These are phyloP conservation scores for Gossypium turneri DNA, from an alignment of 345 rosid genomes.

Conservation along the genomic window DNA sequence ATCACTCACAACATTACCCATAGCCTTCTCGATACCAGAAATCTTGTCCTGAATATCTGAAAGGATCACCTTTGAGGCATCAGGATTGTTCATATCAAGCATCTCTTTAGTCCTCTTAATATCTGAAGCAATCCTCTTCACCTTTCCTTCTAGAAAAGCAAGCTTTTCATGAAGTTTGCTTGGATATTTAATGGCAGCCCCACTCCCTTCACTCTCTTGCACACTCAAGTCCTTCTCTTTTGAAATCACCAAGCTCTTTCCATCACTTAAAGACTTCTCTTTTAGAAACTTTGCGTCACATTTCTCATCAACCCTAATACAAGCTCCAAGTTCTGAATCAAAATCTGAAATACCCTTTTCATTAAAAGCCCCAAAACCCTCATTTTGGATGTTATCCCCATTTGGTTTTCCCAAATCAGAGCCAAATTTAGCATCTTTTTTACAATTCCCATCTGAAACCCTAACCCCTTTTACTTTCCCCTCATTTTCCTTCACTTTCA, in stretches of 20 bases:
- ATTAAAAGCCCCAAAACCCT: conserved; percentile 12
- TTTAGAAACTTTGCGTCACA: conserved; percentile 26
- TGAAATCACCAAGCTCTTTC: conserved; percentile 33
- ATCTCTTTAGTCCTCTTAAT: conserved; percentile 92
- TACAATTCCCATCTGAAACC: conserved; percentile 18
- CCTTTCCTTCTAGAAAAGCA: conserved; percentile 91
- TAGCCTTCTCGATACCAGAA: conserved; percentile 78
- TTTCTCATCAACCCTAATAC: conserved; percentile 22
- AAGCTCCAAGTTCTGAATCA: conserved; percentile 18
- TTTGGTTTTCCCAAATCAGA: conserved; percentile 24
- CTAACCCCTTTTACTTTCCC: conserved; percentile 17
- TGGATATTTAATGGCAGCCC: conserved; percentile 35
- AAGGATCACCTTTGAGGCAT: conserved; percentile 60
- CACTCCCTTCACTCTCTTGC: conserved; percentile 24
- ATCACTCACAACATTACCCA: conserved; percentile 46
- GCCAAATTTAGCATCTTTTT: conserved; percentile 21
- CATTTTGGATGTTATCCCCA: conserved; percentile 14
- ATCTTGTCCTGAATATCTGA: conserved; percentile 88
- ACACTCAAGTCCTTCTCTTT: conserved; percentile 38
- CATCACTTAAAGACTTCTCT: conserved; percentile 28
- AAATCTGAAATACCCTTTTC: conserved; percentile 17
- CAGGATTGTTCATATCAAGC: conserved; percentile 80
- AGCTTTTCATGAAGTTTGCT: conserved; percentile 94
- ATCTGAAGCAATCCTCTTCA: conserved; percentile 86
- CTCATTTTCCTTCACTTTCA: conserved; percentile 27